Conservation (phyloP, 1,284 basidiomycete genomes). For the Pseudozyma hubeiensis region DNA sequence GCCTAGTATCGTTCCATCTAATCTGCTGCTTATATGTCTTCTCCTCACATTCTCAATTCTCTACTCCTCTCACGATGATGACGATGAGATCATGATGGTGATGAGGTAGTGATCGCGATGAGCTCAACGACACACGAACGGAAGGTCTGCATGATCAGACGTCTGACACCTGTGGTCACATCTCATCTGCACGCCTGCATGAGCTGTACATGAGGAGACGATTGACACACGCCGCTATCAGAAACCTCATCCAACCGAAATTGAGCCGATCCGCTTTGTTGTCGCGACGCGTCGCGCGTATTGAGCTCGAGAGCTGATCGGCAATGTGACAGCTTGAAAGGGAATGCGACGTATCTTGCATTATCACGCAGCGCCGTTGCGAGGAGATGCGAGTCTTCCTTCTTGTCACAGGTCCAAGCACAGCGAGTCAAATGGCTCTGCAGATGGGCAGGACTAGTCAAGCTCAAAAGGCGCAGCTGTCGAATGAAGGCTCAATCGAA, state of each 20-base stretch:
- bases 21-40: too few species aligned
- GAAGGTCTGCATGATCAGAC: neutral
- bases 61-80: neutral
- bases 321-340: neutral
- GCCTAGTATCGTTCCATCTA: too few species aligned
- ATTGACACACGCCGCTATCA: slow-evolving; percentile 11
- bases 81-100: neutral
- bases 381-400: too few species aligned
- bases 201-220: slow-evolving; percentile 1
- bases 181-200: slow-evolving; percentile 15
- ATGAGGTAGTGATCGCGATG: slow-evolving; percentile 12
- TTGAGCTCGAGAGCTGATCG: neutral
- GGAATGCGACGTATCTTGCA: neutral
- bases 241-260: neutral
- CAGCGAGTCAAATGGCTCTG: too few species aligned
- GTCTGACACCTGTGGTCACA: neutral
- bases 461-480: too few species aligned
- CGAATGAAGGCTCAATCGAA: slow-evolving; percentile 5
- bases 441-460: too few species aligned
- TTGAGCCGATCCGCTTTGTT: slow-evolving; percentile 18
- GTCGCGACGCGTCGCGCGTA: slow-evolving; percentile 20
- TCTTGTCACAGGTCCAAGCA: too few species aligned
- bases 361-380: too few species aligned
- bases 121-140: slow-evolving; percentile 7
- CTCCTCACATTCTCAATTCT: too few species aligned